phyloP scores from a whole-genome alignment of 2,329 filamentous ascomycete genomes.

The Thermomyces lanuginosus region DNA sequence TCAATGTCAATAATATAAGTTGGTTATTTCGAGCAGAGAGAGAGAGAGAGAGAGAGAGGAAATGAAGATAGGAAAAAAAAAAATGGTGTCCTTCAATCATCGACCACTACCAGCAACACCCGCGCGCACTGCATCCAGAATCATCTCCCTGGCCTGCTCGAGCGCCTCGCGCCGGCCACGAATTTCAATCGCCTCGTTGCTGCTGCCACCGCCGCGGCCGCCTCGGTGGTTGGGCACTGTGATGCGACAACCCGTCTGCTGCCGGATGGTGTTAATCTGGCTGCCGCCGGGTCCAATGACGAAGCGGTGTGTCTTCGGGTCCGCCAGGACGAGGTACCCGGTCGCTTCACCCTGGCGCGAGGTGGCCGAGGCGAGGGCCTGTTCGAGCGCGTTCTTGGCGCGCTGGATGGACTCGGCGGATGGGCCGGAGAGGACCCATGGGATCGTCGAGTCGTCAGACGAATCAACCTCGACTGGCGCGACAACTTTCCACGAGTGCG shows the following conservation, averaged over 20 bases:
- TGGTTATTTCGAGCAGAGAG: constrained; percentile 4
- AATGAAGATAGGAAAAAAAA: constrained; percentile 4
- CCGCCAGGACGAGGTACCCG: constrained; percentile 78
- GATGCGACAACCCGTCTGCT: constrained; percentile 84
- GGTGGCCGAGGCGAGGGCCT: constrained; percentile 48
- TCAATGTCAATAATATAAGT: too few species aligned
- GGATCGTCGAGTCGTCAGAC: constrained; percentile 37
- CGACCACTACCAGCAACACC: constrained; percentile 12
- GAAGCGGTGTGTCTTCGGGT: constrained; percentile 74
- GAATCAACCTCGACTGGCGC: constrained; percentile 11
- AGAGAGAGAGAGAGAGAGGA: constrained; percentile 3
- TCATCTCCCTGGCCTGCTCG: constrained; percentile 75
- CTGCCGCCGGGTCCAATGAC: constrained; percentile 79
- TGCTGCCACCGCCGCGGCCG: constrained; percentile 56
- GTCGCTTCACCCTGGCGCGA: constrained; percentile 43
- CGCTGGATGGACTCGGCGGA: constrained; percentile 62
- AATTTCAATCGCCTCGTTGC: constrained; percentile 76
- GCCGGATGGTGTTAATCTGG: constrained; percentile 84
- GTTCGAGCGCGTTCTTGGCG: constrained; percentile 58
- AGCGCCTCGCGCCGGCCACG: constrained; percentile 62
- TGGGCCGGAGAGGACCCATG: constrained; percentile 82
- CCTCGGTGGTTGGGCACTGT: constrained; percentile 81
- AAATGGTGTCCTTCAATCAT: constrained; percentile 2
- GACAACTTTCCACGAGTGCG: constrained; percentile 72
- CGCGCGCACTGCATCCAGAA: constrained; percentile 59